These are phyloP conservation scores for Pleurotus djamor DNA, from an alignment of 768 basidiomycete species.

Conservation along the genomic window DNA sequence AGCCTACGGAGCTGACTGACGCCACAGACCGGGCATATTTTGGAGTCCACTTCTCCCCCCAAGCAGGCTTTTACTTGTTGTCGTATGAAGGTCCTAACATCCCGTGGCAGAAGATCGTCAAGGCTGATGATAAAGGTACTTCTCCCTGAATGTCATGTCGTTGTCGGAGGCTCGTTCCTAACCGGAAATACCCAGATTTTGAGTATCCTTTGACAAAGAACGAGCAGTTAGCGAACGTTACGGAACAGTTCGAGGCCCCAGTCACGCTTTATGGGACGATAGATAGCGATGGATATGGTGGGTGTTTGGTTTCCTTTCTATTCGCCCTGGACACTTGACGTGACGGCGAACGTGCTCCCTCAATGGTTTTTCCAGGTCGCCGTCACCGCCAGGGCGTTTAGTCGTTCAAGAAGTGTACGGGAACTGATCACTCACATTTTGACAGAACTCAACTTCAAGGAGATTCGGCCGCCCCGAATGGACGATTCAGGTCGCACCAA, in stretches of 20 bases:
- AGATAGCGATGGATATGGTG: constrained; percentile 79
- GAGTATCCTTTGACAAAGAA: constrained; percentile 74
- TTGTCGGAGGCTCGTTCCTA: neutral
- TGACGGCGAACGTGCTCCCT: too few relatives aligned
- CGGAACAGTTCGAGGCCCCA: constrained; percentile 69
- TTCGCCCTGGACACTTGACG: too few relatives aligned
- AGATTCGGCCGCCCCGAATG: constrained; percentile 89
- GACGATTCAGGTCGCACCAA: constrained; percentile 94
- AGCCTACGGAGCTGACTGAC: constrained; percentile 47
- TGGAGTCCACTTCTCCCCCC: constrained; percentile 75
- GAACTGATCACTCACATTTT: constrained; percentile 11
- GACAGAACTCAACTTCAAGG: constrained; percentile 84
- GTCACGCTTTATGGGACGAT: constrained; percentile 71
- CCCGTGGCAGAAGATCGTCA: constrained; percentile 83
- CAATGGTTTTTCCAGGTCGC: too few relatives aligned
- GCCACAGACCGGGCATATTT: constrained; percentile 52
- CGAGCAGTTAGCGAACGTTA: constrained; percentile 56
- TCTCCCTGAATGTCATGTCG: neutral
- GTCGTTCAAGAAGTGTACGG: too few relatives aligned
- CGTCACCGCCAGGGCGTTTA: too few relatives aligned
- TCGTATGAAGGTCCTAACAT: constrained; percentile 77
- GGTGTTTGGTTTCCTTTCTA: constrained; percentile 14
- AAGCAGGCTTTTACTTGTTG: constrained; percentile 81
- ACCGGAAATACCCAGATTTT: constrained; percentile 38
- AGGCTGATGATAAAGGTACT: neutral